Base-by-base conservation (phyloP, 2,329 filamentous ascomycete species). In the Talaromyces sp. region DNA sequence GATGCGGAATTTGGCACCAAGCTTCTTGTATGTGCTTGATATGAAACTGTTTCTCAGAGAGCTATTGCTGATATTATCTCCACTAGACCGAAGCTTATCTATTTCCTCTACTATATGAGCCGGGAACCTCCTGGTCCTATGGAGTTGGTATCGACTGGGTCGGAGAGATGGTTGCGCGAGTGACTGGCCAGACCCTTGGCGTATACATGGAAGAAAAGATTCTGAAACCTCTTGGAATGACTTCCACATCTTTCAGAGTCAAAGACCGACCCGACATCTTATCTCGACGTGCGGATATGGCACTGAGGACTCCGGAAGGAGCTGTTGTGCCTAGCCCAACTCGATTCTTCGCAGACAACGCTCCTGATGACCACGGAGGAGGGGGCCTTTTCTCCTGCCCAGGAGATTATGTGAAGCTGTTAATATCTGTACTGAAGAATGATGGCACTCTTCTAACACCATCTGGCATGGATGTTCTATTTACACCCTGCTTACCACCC, bases 201-300 rank as follows among this genome's bases (percentile, higher is more conserved):
- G 14, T 19, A 51, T 59, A 41, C 43, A 55, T 55, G 52, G 52
- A 59, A 41, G 53, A 56, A 29, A 55, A 59, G 12, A 59, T 59
- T 9, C 32, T 53, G 14, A 56, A 56, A 50, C 58, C 58, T 19
- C 41, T 59, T 35, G 53, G 53, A 11, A 59, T 59, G 53, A 12
- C 14, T 9, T 41, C 52, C 1, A 59, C 43, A 0, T 50, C 58
- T 7, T 59, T 56, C 24, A 14, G 19, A 12, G 5, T 59, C 4
- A 31, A 59, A 55, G 38, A 59, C 14, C 27, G 51, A 48, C 12
- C 51, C 5, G 57, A 59, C 11, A 59, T 59, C 19, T 3, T 54
- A 27, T 54, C 57, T 12, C 38, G 57, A 3, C 57, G 51, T 3
- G 51, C 51, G n/a, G 51, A 59, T 26, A 54, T 55, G 51, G 32